Evolutionary conservation across 2,329 filamentous ascomycete genomes (phyloP).

Genomic region (Fusarium lyarnte): DNA sequence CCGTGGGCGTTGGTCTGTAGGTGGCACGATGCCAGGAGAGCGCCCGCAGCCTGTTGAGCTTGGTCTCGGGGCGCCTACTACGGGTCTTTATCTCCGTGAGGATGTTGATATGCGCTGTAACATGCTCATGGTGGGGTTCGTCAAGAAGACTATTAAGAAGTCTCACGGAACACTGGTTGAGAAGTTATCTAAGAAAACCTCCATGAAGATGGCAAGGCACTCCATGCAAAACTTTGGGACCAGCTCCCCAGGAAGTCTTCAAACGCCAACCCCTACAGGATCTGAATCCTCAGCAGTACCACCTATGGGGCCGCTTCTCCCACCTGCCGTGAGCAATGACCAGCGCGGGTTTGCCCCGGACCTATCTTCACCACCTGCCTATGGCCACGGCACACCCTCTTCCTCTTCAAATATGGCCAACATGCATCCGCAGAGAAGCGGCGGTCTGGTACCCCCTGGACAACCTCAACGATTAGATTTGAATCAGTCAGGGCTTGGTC

Average conservation of each 20-base stretch:
- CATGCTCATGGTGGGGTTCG: slow-evolving; percentile 76
- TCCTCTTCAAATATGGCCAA: slow-evolving; percentile 16
- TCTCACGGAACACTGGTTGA: slow-evolving; percentile 77
- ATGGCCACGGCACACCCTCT: slow-evolving; percentile 17
- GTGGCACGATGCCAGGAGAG: slow-evolving; percentile 77
- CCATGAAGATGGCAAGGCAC: slow-evolving; percentile 24
- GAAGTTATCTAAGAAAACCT: slow-evolving; percentile 56
- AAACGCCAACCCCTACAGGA: slow-evolving; percentile 25
- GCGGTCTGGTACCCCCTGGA: not conserved
- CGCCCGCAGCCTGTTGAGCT: slow-evolving; percentile 71
- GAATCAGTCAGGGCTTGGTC: slow-evolving; percentile 15
- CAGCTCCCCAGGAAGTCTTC: slow-evolving; percentile 10
- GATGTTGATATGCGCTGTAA: slow-evolving; percentile 86
- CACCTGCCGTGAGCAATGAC: slow-evolving; percentile 13
- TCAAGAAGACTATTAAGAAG: slow-evolving; percentile 84
- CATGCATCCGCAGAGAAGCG: slow-evolving; percentile 11
- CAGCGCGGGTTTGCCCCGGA: slow-evolving; percentile 14
- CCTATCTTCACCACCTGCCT: slow-evolving; percentile 11
- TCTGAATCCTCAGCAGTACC: slow-evolving; percentile 22
- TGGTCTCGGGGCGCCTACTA: slow-evolving; percentile 70
- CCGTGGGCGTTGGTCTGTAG: slow-evolving; percentile 79
- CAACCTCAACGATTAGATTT: not conserved
- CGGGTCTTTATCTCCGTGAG: slow-evolving; percentile 83
- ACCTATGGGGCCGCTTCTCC: slow-evolving; percentile 27
- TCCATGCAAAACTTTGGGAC: slow-evolving; percentile 27